Base-by-base conservation (phyloP, 2,329 filamentous ascomycete species). In the Calonectria leucothoes region DNA sequence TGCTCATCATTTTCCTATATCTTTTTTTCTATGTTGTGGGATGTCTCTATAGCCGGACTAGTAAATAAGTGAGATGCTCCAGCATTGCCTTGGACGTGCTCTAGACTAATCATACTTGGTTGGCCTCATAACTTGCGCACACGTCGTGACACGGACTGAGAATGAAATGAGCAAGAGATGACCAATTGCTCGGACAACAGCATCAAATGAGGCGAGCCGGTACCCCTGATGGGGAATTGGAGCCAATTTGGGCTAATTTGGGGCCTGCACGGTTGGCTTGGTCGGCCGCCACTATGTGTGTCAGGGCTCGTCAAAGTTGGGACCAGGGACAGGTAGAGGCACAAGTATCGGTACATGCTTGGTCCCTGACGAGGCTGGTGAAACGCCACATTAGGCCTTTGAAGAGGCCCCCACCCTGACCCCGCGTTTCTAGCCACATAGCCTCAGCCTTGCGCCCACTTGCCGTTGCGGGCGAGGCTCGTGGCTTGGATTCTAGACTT, bases 11-110 rank as follows among this genome's bases (percentile, higher is more conserved):
- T 59, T 57, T 59, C 55, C 33, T 59, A 37, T 59, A 59, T 59
- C 55, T 74, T 72, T 72, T 69, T 74, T 66, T 61, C 66, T 78
- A 63, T 78, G 74, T 73, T 74, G 74, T 65, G 70, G 71, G 69
- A 72, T 74, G 72, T 77, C 59, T 75, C 72, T 72, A 75, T 76
- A 78, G 75, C 67, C 72, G 71, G 75, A 77, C 69, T 74, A 76
- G 75, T 78, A 78, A 75, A 77, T 75, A 78, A 71, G 71, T 71
- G 72, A 70, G 48, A 79, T 72, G 71, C 64, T 74, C 74, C 59
- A 75, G 70, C 68, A 63, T 37, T 74, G 39, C 64, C 45, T 55
- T 73, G 35, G 49, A 69, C 66, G 57, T 27, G 49, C 20, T 66
- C 65, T 49, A 59, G 35, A 57, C 33, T 35, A 70, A 57, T 63